phyloP scores from a whole-genome alignment of 257 asterid species.

The Solanum arcanum region DNA sequence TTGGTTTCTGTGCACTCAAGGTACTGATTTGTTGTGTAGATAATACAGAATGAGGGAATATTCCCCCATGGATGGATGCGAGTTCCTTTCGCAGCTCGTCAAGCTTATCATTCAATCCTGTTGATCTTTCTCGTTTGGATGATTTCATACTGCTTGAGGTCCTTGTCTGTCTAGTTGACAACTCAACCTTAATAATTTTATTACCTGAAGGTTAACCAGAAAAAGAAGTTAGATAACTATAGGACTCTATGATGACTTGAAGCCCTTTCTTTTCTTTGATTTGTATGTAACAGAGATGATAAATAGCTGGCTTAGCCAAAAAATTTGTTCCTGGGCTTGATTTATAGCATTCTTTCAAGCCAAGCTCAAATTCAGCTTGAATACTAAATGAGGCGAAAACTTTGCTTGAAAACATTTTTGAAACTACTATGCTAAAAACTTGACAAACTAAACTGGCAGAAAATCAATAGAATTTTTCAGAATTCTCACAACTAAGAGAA shows the following conservation, averaged over 20 bases:
- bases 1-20: conserved; percentile 48
- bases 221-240: background rate
- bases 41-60: conserved; percentile 84
- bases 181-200: conserved; percentile 57
- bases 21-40: conserved; percentile 72
- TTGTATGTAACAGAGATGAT: background rate
- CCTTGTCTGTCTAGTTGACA: conserved; percentile 28
- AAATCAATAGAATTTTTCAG: background rate
- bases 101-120: conserved; percentile 53
- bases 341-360: background rate
- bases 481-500: background rate
- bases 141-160: conserved; percentile 29
- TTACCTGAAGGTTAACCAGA: conserved; percentile 37
- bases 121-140: conserved; percentile 47
- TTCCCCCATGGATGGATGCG: conserved; percentile 64
- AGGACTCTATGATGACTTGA: background rate
- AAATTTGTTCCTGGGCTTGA: background rate
- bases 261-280: background rate
- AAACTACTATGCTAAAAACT: background rate
- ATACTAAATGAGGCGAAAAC: background rate
- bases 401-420: background rate
- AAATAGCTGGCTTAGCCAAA: background rate
- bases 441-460: background rate
- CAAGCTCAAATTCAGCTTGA: background rate
- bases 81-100: conserved; percentile 85